phyloP scores from a whole-genome alignment of 257 asterid genomes.

The Perilla frutescens region DNA sequence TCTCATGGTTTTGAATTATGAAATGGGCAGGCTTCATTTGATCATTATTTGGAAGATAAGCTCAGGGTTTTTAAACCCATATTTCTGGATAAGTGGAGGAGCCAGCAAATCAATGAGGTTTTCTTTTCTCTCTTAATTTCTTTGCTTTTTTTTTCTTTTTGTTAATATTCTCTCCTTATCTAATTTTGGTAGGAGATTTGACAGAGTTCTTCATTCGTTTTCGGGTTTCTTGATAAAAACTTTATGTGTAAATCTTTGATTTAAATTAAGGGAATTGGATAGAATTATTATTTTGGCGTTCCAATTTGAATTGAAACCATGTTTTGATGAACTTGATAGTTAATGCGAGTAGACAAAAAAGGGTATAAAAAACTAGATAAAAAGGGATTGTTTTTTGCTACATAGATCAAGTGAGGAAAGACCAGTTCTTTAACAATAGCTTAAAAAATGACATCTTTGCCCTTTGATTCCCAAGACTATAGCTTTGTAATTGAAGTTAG shows the following conservation, averaged over 20 bases:
- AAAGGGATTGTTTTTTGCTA: neutral
- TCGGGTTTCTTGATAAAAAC: neutral
- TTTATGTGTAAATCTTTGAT: neutral
- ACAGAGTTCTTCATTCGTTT: neutral
- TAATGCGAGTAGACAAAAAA: neutral
- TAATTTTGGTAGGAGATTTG: neutral
- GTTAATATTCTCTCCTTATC: neutral
- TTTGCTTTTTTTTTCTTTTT: neutral
- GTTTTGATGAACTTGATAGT: neutral
- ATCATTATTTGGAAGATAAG: slow-evolving; percentile 83
- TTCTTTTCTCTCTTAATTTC: slow-evolving; percentile 24
- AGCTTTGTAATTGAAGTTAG: neutral
- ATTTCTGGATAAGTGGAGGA: slow-evolving; percentile 86
- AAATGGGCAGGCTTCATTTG: slow-evolving; percentile 77
- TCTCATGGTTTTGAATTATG: slow-evolving; percentile 23
- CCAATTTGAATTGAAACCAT: neutral
- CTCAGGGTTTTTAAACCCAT: slow-evolving; percentile 87
- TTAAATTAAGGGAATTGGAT: neutral
- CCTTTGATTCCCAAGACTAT: neutral
- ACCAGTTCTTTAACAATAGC: neutral
- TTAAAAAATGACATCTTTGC: neutral
- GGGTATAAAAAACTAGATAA: neutral
- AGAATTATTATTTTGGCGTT: neutral
- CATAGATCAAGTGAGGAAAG: neutral
- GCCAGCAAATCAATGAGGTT: slow-evolving; percentile 85